phyloP scores from a whole-genome alignment of 129 eudicot species.

The Kitagawia praeruptora region DNA sequence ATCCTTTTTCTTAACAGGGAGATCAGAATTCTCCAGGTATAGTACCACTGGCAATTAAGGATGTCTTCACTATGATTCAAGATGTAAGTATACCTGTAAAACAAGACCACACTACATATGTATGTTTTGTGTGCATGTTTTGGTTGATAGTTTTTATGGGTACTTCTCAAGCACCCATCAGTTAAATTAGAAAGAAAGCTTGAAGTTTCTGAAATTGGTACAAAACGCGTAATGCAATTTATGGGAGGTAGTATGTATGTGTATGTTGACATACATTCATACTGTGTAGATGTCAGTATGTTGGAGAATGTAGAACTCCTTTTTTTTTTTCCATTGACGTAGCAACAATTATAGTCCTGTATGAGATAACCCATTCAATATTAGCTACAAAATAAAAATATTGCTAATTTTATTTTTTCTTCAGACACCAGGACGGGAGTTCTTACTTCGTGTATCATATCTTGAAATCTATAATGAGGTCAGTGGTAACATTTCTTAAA shows the following conservation, averaged over 20 bases:
- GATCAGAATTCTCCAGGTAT: conserved; percentile 92
- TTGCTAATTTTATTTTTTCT: conserved; percentile 16
- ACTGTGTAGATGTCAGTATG: background rate
- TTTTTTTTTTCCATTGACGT: background rate
- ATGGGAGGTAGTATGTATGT: background rate
- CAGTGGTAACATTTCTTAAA: conserved; percentile 15
- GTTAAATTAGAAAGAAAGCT: background rate
- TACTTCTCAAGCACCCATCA: background rate
- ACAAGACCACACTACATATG: conserved; percentile 6
- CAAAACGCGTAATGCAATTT: background rate
- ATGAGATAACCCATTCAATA: background rate
- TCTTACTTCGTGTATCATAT: conserved; percentile 89
- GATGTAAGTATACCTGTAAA: conserved; percentile 56
- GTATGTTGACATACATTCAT: background rate
- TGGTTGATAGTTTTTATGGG: background rate
- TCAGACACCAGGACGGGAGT: conserved; percentile 98
- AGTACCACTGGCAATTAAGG: conserved; percentile 94
- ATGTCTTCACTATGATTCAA: conserved; percentile 94
- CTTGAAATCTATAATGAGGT: conserved; percentile 99
- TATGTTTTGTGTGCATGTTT: background rate
- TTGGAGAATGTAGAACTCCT: background rate
- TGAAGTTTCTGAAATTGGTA: background rate
- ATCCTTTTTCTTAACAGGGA: conserved; percentile 51
- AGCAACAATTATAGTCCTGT: background rate
- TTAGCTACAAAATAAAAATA: conserved; percentile 6